Evolutionary conservation across 208 protist genomes (phyloP).

Genomic region (Balamuthia mandrillaris): DNA sequence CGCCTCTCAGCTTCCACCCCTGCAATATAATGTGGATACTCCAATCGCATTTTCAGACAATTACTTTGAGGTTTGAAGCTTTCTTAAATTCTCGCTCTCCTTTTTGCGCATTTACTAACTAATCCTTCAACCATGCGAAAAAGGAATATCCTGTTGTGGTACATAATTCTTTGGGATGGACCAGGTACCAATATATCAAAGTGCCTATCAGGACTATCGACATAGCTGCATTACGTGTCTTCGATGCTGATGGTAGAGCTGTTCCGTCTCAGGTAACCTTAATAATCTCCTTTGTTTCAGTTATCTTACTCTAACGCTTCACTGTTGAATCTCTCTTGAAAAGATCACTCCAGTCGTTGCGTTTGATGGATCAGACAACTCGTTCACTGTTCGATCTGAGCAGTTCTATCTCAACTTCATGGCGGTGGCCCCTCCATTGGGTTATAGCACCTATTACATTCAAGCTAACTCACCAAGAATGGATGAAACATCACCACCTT

Average conservation of each 20-base stretch:
- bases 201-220: not conserved
- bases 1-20: not conserved
- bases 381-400: no score
- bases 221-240: not conserved
- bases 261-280: not conserved
- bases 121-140: not conserved
- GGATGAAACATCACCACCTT: no score
- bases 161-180: conserved; percentile 30
- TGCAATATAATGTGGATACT: not conserved
- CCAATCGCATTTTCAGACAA: not conserved
- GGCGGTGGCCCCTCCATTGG: conserved; percentile 15
- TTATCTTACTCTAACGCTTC: no score
- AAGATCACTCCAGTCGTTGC: no score
- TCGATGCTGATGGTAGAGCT: not conserved
- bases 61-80: not conserved
- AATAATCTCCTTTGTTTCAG: no score
- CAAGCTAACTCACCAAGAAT: no score
- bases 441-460: conserved; percentile 29
- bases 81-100: not conserved
- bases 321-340: no score
- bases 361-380: no score
- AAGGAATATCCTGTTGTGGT: not conserved
- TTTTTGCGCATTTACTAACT: not conserved
- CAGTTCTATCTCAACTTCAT: conserved; percentile 19
- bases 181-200: not conserved